phyloP scores from a whole-genome alignment of 805 yeast genomes.

The Schwanniomyces vanrijiae region DNA sequence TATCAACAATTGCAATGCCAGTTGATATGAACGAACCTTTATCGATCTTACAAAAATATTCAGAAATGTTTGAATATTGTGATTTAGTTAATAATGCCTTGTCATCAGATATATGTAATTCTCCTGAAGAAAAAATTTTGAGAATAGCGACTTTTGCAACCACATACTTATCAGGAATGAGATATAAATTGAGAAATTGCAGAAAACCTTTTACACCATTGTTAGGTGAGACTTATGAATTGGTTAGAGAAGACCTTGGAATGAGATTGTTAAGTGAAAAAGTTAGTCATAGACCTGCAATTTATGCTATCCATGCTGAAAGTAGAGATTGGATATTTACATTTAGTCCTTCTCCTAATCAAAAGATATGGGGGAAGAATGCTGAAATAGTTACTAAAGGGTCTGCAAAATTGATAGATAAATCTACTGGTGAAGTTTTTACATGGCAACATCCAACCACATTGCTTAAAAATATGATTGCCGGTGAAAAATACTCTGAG shows the following conservation, averaged over 20 bases:
- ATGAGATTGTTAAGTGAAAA: conserved; percentile 79
- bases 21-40: conserved; percentile 92
- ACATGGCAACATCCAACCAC: conserved; percentile 85
- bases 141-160: conserved; percentile 82
- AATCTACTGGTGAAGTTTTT: conserved; percentile 66
- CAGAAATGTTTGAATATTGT: conserved; percentile 80
- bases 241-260: conserved; percentile 81
- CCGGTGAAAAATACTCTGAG: conserved; percentile 93
- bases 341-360: conserved; percentile 70
- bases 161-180: conserved; percentile 64
- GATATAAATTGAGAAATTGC: conserved; percentile 71
- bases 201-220: conserved; percentile 96
- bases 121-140: conserved; percentile 58
- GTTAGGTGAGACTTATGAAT: conserved; percentile 89
- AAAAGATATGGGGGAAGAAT: conserved; percentile 94
- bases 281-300: conserved; percentile 82
- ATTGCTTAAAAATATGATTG: conserved; percentile 79
- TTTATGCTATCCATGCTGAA: conserved; percentile 81
- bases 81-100: conserved; percentile 63
- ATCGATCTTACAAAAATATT: conserved; percentile 72
- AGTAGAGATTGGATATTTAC: conserved; percentile 67
- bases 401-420: conserved; percentile 53
- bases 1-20: conserved; percentile 86
- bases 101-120: conserved; percentile 38
- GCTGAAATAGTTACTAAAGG: conserved; percentile 83